These are phyloP conservation scores for Brettanomyces custersianus DNA, from an alignment of 805 yeast species.

Conservation along the genomic window DNA sequence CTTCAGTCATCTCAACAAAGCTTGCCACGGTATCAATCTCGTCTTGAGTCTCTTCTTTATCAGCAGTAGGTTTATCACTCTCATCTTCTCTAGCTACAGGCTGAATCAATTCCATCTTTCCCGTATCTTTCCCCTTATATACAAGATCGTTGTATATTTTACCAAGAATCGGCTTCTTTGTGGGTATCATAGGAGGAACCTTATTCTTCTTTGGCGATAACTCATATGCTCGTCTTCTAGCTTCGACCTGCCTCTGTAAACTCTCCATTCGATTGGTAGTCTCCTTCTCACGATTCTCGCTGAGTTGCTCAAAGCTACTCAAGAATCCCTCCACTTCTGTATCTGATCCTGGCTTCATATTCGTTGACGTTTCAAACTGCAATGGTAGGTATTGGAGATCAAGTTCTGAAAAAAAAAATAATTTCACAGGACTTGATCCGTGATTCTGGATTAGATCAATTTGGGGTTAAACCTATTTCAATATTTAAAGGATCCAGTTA, in stretches of 20 bases:
- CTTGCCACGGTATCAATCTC: constrained; percentile 3
- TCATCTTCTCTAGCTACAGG: constrained; percentile 12
- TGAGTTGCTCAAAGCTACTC: constrained; percentile 14
- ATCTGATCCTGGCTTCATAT: constrained; percentile 5
- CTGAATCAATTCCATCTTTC: constrained; percentile 9
- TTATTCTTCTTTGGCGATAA: constrained; percentile 16
- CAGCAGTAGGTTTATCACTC: not conserved
- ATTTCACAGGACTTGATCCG: no score
- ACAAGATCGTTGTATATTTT: constrained; percentile 1
- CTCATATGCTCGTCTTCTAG: constrained; percentile 13
- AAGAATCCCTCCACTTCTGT: constrained; percentile 20
- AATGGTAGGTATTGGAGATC: no score
- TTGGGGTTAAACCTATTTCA: no score
- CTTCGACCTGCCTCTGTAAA: constrained; percentile 15
- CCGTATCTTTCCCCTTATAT: not conserved
- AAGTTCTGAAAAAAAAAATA: no score
- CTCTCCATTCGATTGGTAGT: constrained; percentile 10
- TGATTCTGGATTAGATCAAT: no score
- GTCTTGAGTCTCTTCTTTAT: not conserved
- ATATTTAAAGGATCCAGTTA: no score
- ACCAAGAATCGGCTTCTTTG: constrained; percentile 10
- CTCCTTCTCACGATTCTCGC: constrained; percentile 12
- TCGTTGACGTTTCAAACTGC: no score
- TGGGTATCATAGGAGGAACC: constrained; percentile 20
- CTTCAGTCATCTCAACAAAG: constrained; percentile 7